Evolutionary conservation across 1,139 yeast species (phyloP).

Genomic region (Nakaseomyces kungkrabaensis): DNA sequence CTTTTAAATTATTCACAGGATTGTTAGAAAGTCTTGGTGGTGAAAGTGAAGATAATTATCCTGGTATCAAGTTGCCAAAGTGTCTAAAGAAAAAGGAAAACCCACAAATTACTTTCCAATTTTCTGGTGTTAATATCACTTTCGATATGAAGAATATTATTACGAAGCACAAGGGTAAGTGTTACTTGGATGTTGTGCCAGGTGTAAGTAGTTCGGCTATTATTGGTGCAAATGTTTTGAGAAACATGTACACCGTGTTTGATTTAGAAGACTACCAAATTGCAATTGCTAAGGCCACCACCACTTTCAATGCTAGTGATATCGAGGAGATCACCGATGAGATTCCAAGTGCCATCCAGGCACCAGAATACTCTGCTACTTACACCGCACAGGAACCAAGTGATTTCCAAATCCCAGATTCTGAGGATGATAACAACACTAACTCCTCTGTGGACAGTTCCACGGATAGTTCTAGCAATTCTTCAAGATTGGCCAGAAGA

Average conservation of each 20-base stretch:
- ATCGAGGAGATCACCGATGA: constrained; percentile 35
- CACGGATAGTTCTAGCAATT: background rate
- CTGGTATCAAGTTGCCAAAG: constrained; percentile 14
- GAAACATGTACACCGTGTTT: constrained; percentile 65
- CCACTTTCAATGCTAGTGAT: constrained; percentile 17
- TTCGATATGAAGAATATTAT: constrained; percentile 39
- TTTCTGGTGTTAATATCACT: constrained; percentile 41
- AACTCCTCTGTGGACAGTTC: background rate
- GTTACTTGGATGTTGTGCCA: constrained; percentile 31
- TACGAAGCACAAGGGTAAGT: constrained; percentile 13
- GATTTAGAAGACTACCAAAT: constrained; percentile 59
- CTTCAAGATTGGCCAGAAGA: background rate
- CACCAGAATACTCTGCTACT: constrained; percentile 32
- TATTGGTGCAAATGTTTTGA: constrained; percentile 64
- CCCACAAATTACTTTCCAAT: constrained; percentile 34
- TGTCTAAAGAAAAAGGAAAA: constrained; percentile 25
- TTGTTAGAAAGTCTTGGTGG: constrained; percentile 35
- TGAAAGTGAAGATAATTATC: constrained; percentile 22
- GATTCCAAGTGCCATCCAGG: constrained; percentile 39
- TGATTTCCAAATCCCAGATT: too few species aligned
- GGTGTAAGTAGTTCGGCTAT: constrained; percentile 24
- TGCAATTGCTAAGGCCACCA: constrained; percentile 55
- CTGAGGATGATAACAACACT: background rate
- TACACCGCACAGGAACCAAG: background rate
- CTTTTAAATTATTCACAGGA: constrained; percentile 31